These are phyloP conservation scores for Xerocomus minutiporus DNA, from an alignment of 1,284 basidiomycete species.

Conservation along the genomic window DNA sequence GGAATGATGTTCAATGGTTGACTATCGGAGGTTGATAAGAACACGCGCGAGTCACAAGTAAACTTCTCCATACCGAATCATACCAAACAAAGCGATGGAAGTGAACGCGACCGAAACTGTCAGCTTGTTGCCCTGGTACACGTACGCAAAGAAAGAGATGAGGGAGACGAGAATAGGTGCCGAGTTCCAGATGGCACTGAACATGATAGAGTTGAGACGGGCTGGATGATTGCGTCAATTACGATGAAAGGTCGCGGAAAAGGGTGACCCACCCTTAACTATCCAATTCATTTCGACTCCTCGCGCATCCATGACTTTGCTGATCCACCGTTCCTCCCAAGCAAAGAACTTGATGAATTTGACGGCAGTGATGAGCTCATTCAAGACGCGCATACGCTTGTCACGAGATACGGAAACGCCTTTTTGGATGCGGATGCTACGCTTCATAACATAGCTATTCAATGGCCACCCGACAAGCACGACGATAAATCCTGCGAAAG, in stretches of 20 bases:
- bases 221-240: constrained; percentile 34
- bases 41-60: neutral
- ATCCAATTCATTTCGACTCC: constrained; percentile 66
- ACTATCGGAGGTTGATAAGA: neutral
- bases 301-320: constrained; percentile 53
- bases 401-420: constrained; percentile 72
- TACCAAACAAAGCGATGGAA: constrained; percentile 46
- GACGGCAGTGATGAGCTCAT: too few species aligned
- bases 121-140: constrained; percentile 60
- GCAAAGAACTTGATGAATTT: too few species aligned
- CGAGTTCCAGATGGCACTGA: constrained; percentile 58
- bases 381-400: constrained; percentile 80
- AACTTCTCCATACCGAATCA: constrained; percentile 49
- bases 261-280: constrained; percentile 47
- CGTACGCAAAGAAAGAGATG: constrained; percentile 61
- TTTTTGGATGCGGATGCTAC: constrained; percentile 66
- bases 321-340: constrained; percentile 64
- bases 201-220: constrained; percentile 61
- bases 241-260: neutral
- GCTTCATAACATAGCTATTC: constrained; percentile 58
- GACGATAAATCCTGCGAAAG: constrained; percentile 83
- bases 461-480: constrained; percentile 71
- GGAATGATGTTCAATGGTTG: constrained; percentile 63
- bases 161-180: constrained; percentile 70
- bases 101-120: constrained; percentile 68